Evolutionary conservation across 2,329 filamentous ascomycete genomes (phyloP).

Genomic region (Cordyceps farinosa): DNA sequence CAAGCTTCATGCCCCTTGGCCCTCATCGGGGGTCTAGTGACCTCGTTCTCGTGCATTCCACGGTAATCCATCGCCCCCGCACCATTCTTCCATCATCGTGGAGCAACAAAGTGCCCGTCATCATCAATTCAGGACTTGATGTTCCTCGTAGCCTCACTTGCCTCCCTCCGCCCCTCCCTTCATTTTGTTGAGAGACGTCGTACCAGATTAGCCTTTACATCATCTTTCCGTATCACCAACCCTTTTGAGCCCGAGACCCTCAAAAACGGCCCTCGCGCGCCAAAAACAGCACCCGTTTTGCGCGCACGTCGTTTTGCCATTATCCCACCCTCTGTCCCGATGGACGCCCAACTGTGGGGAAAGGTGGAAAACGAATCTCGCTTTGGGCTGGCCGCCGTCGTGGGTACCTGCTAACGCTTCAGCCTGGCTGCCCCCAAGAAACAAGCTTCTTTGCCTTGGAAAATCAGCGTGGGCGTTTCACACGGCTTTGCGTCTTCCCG

Average conservation of each 20-base stretch:
- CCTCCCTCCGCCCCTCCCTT: no score
- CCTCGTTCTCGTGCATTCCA: constrained; percentile 3
- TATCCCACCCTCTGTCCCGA: neutral
- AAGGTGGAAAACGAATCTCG: constrained; percentile 6
- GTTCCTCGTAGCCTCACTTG: no score
- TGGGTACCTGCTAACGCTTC: neutral
- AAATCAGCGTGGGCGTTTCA: neutral
- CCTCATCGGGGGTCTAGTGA: neutral
- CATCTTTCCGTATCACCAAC: neutral
- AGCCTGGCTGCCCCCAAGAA: neutral
- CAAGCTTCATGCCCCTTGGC: neutral
- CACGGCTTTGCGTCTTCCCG: neutral
- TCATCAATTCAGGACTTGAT: no score
- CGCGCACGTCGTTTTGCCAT: no score
- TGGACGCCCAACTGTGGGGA: constrained; percentile 17
- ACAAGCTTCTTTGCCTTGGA: neutral
- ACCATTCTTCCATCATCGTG: neutral
- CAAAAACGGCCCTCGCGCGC: no score
- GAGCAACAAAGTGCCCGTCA: neutral
- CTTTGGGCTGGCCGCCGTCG: neutral
- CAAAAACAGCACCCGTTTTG: no score
- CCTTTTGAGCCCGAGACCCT: neutral
- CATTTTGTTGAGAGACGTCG: neutral
- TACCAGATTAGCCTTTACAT: neutral
- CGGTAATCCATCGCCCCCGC: neutral